Conservation (phyloP, 2,329 filamentous ascomycete genomes). For the Colletotrichum noveboracense region DNA sequence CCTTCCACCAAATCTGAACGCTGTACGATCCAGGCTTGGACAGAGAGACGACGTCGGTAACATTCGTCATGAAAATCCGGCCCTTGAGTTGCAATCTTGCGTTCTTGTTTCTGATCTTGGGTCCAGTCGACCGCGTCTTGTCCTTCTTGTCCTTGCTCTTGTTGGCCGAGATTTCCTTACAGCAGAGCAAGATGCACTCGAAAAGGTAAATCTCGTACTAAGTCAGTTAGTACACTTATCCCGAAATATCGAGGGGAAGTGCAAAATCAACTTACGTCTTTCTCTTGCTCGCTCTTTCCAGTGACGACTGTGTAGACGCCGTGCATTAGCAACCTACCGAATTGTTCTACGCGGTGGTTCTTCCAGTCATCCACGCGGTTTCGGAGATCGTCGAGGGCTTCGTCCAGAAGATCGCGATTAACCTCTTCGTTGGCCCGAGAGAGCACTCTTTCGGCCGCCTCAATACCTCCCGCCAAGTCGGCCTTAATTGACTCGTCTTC, state of each 20-base stretch:
- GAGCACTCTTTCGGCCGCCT: conserved; percentile 81
- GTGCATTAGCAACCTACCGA: conserved; percentile 86
- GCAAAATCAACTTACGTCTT: conserved; percentile 68
- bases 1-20: conserved; percentile 98
- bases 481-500: conserved; percentile 73
- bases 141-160: conserved; percentile 83
- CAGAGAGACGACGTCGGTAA: conserved; percentile 89
- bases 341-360: conserved; percentile 86
- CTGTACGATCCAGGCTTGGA: conserved; percentile 91
- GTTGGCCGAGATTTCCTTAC: conserved; percentile 89
- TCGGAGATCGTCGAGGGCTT: conserved; percentile 83
- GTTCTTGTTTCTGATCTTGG: conserved; percentile 67
- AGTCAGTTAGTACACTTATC: conserved; percentile 5
- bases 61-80: conserved; percentile 98
- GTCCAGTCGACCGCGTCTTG: conserved; percentile 59
- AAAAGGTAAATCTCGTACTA: conserved; percentile 99
- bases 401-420: conserved; percentile 82
- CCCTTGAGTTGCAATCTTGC: conserved; percentile 94
- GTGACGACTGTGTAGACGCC: conserved; percentile 93
- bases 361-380: conserved; percentile 96
- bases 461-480: conserved; percentile 79
- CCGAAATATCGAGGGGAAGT: background rate
- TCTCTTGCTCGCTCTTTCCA: conserved; percentile 85
- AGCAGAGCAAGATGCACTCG: conserved; percentile 92
- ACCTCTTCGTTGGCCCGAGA: conserved; percentile 90